phyloP scores from a whole-genome alignment of 2,329 filamentous ascomycete genomes.

The Diaporthe citrichinensis region DNA sequence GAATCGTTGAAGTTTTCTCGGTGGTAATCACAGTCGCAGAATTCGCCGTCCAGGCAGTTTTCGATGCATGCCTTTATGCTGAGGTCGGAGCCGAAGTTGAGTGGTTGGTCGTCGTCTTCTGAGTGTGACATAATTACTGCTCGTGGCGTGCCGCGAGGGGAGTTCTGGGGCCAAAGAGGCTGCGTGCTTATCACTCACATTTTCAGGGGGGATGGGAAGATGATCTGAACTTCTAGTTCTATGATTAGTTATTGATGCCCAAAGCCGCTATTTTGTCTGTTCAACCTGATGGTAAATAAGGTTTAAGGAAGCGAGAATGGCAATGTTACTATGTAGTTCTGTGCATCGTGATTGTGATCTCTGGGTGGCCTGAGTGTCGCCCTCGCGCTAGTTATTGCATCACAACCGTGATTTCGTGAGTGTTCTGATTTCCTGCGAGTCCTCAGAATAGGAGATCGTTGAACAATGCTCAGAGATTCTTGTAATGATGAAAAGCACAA shows the following conservation, averaged over 20 bases:
- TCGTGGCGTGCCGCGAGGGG: neutral
- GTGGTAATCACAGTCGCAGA: neutral
- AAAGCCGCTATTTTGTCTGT: neutral
- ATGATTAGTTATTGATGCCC: neutral
- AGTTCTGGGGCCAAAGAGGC: neutral
- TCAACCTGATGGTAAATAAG: neutral
- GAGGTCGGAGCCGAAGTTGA: conserved; percentile 23
- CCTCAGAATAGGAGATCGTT: neutral
- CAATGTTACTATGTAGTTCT: neutral
- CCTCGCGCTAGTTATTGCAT: neutral
- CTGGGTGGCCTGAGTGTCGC: neutral
- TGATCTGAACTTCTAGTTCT: neutral
- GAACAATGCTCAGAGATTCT: neutral
- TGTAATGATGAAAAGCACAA: neutral
- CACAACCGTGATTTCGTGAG: neutral
- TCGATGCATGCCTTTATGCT: neutral
- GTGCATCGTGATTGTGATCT: neutral
- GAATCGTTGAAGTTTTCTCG: too few relatives aligned
- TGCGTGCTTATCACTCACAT: neutral
- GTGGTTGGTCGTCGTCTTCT: neutral
- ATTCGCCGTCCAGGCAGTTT: neutral
- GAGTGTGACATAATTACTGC: neutral
- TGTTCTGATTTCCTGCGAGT: neutral
- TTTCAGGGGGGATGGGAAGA: neutral
- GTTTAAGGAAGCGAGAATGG: conserved; percentile 3